Evolutionary conservation across 164 flowering plant genomes (phyloP).

Genomic region (Annona squamosa): DNA sequence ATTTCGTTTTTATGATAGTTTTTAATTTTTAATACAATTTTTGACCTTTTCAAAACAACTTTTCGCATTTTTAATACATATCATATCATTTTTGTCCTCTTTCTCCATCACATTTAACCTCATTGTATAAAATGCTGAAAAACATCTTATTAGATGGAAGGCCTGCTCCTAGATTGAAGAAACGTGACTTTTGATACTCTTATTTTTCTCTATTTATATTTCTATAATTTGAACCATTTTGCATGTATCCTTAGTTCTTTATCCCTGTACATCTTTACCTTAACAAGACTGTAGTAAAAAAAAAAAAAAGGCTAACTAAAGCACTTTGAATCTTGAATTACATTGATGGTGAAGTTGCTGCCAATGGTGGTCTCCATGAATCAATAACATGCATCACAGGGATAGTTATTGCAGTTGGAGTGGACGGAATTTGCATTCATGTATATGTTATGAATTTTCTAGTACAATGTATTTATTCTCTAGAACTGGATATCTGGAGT

Average conservation of each 20-base stretch:
- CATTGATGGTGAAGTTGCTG: slow-evolving; percentile 97
- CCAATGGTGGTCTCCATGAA: slow-evolving; percentile 98
- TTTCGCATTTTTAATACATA: too few relatives aligned
- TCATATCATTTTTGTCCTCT: too few relatives aligned
- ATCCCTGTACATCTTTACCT: not conserved
- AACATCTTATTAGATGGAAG: too few relatives aligned
- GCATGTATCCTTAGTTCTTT: not conserved
- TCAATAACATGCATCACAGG: slow-evolving; percentile 94
- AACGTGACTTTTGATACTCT: too few relatives aligned
- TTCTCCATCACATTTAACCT: too few relatives aligned
- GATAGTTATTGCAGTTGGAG: slow-evolving; percentile 94
- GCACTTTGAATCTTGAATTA: slow-evolving; percentile 13
- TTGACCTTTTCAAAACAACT: too few relatives aligned
- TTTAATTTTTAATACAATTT: too few relatives aligned
- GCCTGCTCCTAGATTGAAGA: too few relatives aligned
- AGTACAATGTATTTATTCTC: not conserved
- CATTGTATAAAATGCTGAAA: too few relatives aligned
- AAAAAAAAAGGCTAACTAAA: slow-evolving; percentile 2
- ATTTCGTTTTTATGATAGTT: too few relatives aligned
- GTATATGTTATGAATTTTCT: slow-evolving; percentile 23
- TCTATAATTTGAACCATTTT: not conserved
- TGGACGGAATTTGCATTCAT: slow-evolving; percentile 98
- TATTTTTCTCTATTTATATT: too few relatives aligned
- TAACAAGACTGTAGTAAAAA: not conserved
- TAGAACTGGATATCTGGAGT: too few relatives aligned